Evolutionary conservation across 257 asterid genomes (phyloP).

Genomic region (Oldenlandia corymbosa): DNA sequence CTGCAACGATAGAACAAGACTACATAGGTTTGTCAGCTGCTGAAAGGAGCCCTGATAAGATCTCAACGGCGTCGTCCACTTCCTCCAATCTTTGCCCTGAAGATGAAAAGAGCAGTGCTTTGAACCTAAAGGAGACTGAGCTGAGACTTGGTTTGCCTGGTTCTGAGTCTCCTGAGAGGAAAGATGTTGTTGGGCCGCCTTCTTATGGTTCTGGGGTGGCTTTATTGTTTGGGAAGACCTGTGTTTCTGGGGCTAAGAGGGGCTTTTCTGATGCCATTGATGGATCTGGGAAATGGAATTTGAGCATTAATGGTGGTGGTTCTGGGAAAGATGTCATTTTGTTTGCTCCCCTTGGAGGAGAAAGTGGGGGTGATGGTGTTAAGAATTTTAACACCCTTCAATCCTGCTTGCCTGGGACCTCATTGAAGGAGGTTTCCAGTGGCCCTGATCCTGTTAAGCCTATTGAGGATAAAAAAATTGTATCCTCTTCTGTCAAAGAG

Average conservation of each 20-base stretch:
- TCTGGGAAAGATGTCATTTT: conserved; percentile 38
- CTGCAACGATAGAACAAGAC: conserved; percentile 54
- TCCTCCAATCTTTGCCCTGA: conserved; percentile 23
- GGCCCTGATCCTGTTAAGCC: conserved; percentile 24
- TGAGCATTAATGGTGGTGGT: conserved; percentile 50
- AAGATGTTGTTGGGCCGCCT: conserved; percentile 16
- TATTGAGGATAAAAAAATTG: conserved; percentile 38
- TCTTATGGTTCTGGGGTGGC: conserved; percentile 31
- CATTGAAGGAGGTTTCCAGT: conserved; percentile 29
- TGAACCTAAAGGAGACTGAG: conserved; percentile 63
- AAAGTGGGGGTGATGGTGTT: conserved; percentile 12
- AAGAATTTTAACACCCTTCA: conserved; percentile 16
- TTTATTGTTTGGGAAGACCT: conserved; percentile 47
- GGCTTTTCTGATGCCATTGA: conserved; percentile 70
- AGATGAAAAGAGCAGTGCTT: conserved; percentile 18
- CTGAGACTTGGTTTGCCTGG: conserved; percentile 89
- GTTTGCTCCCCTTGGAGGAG: conserved; percentile 37
- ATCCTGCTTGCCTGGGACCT: conserved; percentile 16
- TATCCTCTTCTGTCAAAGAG: conserved; percentile 17
- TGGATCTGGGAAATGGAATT: conserved; percentile 65
- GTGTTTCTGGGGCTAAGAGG: conserved; percentile 63
- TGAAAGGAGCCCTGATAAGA: conserved; percentile 38
- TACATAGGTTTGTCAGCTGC: conserved; percentile 56
- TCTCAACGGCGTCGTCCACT: conserved; percentile 22
- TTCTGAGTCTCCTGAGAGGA: conserved; percentile 48